These are phyloP conservation scores for Cryptococcus sp. DNA, from an alignment of 1,284 basidiomycete species.

Conservation along the genomic window DNA sequence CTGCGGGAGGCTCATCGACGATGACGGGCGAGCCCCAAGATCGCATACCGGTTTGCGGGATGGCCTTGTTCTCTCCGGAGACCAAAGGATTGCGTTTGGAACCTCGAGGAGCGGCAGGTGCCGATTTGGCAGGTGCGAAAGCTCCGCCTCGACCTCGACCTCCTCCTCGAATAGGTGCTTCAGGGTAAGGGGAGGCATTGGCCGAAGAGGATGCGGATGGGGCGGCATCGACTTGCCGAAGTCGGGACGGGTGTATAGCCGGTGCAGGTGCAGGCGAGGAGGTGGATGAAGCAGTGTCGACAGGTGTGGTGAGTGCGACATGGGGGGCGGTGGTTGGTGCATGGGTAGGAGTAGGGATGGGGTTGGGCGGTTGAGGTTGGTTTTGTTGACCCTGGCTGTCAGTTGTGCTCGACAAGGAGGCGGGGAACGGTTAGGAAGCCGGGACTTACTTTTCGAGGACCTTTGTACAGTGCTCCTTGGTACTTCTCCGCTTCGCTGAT, in stretches of 20 bases:
- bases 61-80: slow-evolving; percentile 30
- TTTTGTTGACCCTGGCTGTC: background rate
- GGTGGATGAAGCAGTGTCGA: slow-evolving; percentile 3
- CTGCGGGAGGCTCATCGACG: no score
- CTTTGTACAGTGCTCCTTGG: slow-evolving; percentile 76
- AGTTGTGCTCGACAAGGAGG: background rate
- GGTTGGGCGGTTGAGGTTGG: slow-evolving; percentile 9
- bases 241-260: slow-evolving; percentile 35
- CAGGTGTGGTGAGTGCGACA: no score
- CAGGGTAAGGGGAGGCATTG: no score
- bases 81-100: slow-evolving; percentile 12
- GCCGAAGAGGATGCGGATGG: background rate
- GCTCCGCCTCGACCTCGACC: background rate
- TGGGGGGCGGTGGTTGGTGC: slow-evolving; percentile 5
- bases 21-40: slow-evolving; percentile 43
- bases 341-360: slow-evolving; percentile 15
- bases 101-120: background rate
- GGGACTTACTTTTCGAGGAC: slow-evolving; percentile 55
- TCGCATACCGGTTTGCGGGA: slow-evolving; percentile 34
- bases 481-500: slow-evolving; percentile 89
- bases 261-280: background rate
- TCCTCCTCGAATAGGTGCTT: no score
- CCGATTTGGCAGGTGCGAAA: background rate
- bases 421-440: background rate
- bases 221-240: slow-evolving; percentile 10